A percentile compares a stretch with the other conserved stretches of the same genome.
Conservation (phyloP, 371 early-diverging fungal genomes). For the Catenaria anguillulae region DNA sequence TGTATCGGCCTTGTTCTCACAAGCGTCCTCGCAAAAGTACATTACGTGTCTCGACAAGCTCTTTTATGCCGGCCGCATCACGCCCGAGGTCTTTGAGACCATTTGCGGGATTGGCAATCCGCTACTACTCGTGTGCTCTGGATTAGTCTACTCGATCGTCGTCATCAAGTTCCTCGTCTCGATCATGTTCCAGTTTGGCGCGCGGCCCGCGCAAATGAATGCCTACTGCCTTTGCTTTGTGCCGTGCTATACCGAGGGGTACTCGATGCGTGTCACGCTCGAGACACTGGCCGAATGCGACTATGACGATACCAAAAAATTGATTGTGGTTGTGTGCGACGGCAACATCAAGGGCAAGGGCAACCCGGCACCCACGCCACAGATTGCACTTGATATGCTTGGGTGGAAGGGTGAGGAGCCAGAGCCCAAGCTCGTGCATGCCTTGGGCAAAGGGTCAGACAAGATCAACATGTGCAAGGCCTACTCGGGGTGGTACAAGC, state of each 20-base stretch:
- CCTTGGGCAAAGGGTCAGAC: constrained; percentile 24
- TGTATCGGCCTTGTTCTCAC: background rate
- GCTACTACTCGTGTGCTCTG: background rate
- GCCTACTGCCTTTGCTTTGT: constrained; percentile 22
- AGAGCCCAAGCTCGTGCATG: constrained; percentile 26
- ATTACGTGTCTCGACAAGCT: constrained; percentile 6
- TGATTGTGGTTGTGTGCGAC: constrained; percentile 34
- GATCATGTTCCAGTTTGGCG: background rate
- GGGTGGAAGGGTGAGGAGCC: constrained; percentile 15
- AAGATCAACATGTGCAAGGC: constrained; percentile 30
- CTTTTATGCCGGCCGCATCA: constrained; percentile 3
- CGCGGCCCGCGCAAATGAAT: constrained; percentile 8
- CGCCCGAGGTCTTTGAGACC: background rate
- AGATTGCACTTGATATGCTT: constrained; percentile 33
- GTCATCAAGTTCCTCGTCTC: constrained; percentile 5
- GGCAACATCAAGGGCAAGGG: constrained; percentile 22
- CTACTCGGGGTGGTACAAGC: constrained; percentile 28
- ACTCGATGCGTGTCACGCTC: constrained; percentile 26
- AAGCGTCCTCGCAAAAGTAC: background rate
- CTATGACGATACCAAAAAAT: constrained; percentile 23
- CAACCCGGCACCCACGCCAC: constrained; percentile 42
- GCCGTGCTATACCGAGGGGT: constrained; percentile 38
- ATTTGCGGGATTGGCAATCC: constrained; percentile 2
- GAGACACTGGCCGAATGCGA: constrained; percentile 30
- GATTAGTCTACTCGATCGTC: background rate